Base-by-base conservation (phyloP, 2,329 filamentous ascomycete genomes). In the Coccinonectria pachysandricola region DNA sequence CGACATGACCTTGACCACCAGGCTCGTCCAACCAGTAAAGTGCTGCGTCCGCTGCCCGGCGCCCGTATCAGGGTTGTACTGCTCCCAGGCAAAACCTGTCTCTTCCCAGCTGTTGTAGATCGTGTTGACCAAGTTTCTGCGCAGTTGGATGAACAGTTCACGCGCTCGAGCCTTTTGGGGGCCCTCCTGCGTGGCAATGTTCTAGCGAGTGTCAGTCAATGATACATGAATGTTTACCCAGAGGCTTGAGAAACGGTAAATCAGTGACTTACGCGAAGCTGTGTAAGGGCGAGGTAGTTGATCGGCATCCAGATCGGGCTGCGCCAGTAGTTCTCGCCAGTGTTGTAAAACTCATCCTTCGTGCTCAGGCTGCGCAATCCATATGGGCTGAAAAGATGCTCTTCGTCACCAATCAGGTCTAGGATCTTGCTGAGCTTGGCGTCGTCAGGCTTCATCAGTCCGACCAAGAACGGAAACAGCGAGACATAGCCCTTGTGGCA, bases 11-110 rank as follows among this genome's bases (percentile, higher is more conserved):
- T 94, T 95, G 23, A 96, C 87, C 24, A 96, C 83, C 56, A 96
- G 63, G 53, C 85, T 94, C n/a, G 91, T 98, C 91, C 91, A 98
- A 26, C 91, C 91, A 0, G 91, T 95, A 53, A 98, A 98, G 56
- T 96, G 88, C 64, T 95, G 86, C 5, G 87, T 96, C 21, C 91
- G 71, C 64, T 96, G 88, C n/a, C 91, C 91, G 27, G 72, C 71
- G 23, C 91, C 91, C 4, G 84, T 93, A 45, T 94, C 85, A 0
- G 87, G 85, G 52, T 93, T 84, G 56, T 96, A 98, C 60, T 98
- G 91, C 59, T 98, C 91, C 88, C 88, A 98, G 0, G 88, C 91
- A 52, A 96, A 96, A 11, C 88, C 88, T 0, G 91, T 96, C 49
- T 83, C 74, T 50, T 78, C 65, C 88, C 88, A 98, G 52, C 77